phyloP scores from a whole-genome alignment of 352 stramenopile species.

The Phytophthora fragariaefolia region DNA sequence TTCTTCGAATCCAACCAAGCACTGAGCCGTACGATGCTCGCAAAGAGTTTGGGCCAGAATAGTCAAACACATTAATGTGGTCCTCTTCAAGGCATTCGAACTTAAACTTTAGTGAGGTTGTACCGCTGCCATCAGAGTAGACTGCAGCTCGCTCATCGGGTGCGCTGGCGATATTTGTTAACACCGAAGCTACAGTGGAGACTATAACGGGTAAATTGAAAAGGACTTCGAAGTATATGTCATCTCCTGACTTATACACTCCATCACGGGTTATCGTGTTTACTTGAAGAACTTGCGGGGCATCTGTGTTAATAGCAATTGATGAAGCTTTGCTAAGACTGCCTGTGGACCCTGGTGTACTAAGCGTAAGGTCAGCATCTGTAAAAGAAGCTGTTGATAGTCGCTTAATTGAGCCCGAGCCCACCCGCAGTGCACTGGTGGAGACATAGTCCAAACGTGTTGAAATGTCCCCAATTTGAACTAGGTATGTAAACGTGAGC shows the following conservation, averaged over 20 bases:
- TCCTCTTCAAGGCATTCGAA: slow-evolving; percentile 50
- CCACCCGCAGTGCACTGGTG: slow-evolving; percentile 53
- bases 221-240: slow-evolving; percentile 50
- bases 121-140: slow-evolving; percentile 54
- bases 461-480: slow-evolving; percentile 64
- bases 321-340: slow-evolving; percentile 45
- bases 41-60: slow-evolving; percentile 40
- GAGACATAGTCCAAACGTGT: slow-evolving; percentile 56
- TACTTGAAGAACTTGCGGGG: slow-evolving; percentile 48
- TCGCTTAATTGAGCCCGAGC: slow-evolving; percentile 62
- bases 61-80: slow-evolving; percentile 51
- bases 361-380: slow-evolving; percentile 55
- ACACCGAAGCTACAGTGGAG: slow-evolving; percentile 38
- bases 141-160: slow-evolving; percentile 47
- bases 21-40: slow-evolving; percentile 47
- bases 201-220: slow-evolving; percentile 66
- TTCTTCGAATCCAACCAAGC: slow-evolving; percentile 58
- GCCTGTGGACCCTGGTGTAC: slow-evolving; percentile 38
- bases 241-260: slow-evolving; percentile 61
- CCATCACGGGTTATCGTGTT: slow-evolving; percentile 61
- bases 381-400: slow-evolving; percentile 60
- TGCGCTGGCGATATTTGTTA: slow-evolving; percentile 38
- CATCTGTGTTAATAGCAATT: slow-evolving; percentile 62
- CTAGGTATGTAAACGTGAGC: slow-evolving; percentile 61
- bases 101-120: slow-evolving; percentile 55